phyloP scores from a whole-genome alignment of 306 rosid species.

The barrel medic (Medicago truncatula) region DNA sequence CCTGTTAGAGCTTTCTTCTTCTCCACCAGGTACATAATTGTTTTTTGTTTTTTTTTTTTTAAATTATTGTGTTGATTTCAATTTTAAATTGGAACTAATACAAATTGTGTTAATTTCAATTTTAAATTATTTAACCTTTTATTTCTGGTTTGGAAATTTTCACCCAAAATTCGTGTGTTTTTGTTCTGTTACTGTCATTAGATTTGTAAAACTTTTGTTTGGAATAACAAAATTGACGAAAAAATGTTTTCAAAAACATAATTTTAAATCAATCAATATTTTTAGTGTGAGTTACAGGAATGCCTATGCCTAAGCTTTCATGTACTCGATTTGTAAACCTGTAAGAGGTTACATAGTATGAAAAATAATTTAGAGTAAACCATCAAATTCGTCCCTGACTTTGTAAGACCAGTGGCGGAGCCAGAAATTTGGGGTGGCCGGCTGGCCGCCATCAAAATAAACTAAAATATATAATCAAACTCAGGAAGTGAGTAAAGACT shows the following conservation, averaged over 20 bases:
- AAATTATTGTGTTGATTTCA: not conserved
- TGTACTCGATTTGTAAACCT: no score
- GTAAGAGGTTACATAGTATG: not conserved
- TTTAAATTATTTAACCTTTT: no score
- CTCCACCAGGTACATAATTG: conserved; percentile 61
- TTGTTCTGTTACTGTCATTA: not conserved
- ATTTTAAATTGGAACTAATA: not conserved
- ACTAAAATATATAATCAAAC: no score
- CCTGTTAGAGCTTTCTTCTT: conserved; percentile 88
- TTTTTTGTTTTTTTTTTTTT: not conserved
- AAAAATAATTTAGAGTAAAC: no score
- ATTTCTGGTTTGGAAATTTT: not conserved
- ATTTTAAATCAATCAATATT: not conserved
- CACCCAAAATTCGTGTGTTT: not conserved
- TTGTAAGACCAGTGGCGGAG: no score
- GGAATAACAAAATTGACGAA: not conserved
- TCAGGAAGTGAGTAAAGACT: no score
- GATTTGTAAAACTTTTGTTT: not conserved
- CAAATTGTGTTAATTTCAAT: no score
- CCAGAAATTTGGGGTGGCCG: no score
- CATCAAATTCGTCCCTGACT: no score
- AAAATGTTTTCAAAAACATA: not conserved
- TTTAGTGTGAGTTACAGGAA: not conserved
- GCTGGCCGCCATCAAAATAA: no score
- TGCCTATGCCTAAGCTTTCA: not conserved